Conservation (phyloP, 1,284 basidiomycete species). For the Ustilago crameri region DNA sequence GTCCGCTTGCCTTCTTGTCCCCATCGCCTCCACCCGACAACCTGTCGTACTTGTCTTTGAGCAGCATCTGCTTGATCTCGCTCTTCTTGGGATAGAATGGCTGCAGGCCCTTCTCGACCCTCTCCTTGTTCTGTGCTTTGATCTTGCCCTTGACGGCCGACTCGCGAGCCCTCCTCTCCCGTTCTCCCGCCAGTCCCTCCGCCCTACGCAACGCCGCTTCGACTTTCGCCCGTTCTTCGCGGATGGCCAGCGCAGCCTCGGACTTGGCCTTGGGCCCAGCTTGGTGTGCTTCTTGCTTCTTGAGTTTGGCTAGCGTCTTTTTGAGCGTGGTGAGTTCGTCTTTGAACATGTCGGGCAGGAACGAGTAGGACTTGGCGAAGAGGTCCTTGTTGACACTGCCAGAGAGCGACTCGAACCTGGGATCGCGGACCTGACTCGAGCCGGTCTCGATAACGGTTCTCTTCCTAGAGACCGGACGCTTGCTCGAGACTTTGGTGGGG, state of each 20-base stretch:
- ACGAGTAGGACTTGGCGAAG: slow-evolving; percentile 81
- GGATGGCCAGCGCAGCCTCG: slow-evolving; percentile 69
- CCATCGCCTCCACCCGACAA: slow-evolving; percentile 27
- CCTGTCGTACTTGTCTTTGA: slow-evolving; percentile 56
- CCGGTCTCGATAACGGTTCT: slow-evolving; percentile 80
- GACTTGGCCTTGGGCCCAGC: slow-evolving; percentile 75
- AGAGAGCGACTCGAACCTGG: slow-evolving; percentile 81
- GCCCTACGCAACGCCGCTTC: slow-evolving; percentile 81
- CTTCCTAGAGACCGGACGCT: slow-evolving; percentile 82
- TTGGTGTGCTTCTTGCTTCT: slow-evolving; percentile 77
- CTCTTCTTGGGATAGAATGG: slow-evolving; percentile 87
- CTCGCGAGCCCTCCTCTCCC: slow-evolving; percentile 76
- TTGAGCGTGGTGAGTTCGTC: slow-evolving; percentile 78
- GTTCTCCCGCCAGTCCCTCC: slow-evolving; percentile 74
- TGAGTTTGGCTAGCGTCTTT: slow-evolving; percentile 76
- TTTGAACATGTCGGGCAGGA: slow-evolving; percentile 78
- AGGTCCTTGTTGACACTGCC: slow-evolving; percentile 78
- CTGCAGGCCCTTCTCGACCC: slow-evolving; percentile 56
- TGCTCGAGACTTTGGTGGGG: slow-evolving; percentile 87
- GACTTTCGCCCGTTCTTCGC: slow-evolving; percentile 79
- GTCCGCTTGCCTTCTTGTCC: slow-evolving; percentile 20
- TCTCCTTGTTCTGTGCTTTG: slow-evolving; percentile 61
- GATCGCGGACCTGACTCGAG: slow-evolving; percentile 80
- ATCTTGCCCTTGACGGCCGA: slow-evolving; percentile 73
- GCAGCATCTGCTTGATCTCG: slow-evolving; percentile 69